Base-by-base conservation (phyloP, 1,284 basidiomycete species). In the Hymenochaete sp. region DNA sequence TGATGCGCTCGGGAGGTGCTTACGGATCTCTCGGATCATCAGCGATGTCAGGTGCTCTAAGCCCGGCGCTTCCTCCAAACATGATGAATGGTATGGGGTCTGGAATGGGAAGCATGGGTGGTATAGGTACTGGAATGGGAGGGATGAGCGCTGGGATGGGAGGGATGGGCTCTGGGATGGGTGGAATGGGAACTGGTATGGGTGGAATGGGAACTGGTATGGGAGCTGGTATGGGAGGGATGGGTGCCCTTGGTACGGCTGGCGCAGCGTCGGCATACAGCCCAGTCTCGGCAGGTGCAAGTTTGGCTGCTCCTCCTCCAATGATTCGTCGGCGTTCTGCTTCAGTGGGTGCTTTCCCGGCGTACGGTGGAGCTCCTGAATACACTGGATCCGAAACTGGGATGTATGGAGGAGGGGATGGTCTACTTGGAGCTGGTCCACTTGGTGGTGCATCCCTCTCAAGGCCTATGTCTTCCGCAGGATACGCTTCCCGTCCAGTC, bases 241-340 rank as follows among this genome's bases (percentile, higher is more conserved):
- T 45, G 36, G 44, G 44, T 18, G 36, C 25, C 7, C 29, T 24
- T 25, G 31, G 40, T 14, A 3, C 25, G 9, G 38, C 38, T 4
- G 38, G 14, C 5, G 13, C 32, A n/a, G 32, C 14, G 32, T 35
- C 21, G 21, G 14, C 32, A 35, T n/a, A n/a, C 5, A 5, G 5
- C 14, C 8, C 14, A 16, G 32, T 35, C 32, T 8, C 13, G 14
- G 32, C 26, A 27, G 31, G 28, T 6, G 28, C 42, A 33, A 14
- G 28, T n/a, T 33, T 43, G 28, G 7, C 25, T 16, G 13, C 32
- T 11, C 36, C 42, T 7, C 47, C 47, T 18, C 41, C 47, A 6
- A 31, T 49, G 25, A 27, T 29, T 3, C 42, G 47, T 11, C 47
- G 37, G 31, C 42, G 47, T 13, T 49, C 47, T 5, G 21, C 41